These are phyloP conservation scores for Ramalina peruviana DNA, from an alignment of 495 filamentous ascomycete species.

Conservation along the genomic window DNA sequence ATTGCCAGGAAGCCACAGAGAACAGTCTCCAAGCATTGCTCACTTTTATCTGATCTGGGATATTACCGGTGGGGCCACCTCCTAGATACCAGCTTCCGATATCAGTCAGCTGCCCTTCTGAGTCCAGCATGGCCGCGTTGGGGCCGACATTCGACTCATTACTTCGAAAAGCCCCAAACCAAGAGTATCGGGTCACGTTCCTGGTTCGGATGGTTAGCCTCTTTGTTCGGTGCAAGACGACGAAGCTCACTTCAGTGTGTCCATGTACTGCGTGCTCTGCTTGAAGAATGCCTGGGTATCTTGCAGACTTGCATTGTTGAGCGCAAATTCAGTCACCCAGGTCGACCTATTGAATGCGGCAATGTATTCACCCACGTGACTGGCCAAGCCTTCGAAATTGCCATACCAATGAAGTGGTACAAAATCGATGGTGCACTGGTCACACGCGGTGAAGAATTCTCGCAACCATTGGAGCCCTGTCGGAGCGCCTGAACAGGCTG, in stretches of 20 bases:
- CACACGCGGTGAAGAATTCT: conserved; percentile 41
- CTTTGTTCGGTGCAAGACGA: conserved; percentile 2
- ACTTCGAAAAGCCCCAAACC: conserved; percentile 60
- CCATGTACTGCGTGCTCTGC: conserved; percentile 12
- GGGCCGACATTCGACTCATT: conserved; percentile 45
- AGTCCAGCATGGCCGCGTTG: conserved; percentile 27
- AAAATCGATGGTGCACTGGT: conserved; percentile 53
- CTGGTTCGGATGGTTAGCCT: conserved; percentile 21
- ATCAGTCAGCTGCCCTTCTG: conserved; percentile 27
- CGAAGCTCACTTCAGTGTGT: conserved; percentile 6
- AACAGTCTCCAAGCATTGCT: too few species aligned
- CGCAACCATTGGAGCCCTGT: conserved; percentile 49
- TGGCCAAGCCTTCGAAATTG: conserved; percentile 57
- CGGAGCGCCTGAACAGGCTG: conserved; percentile 40
- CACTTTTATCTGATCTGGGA: not conserved
- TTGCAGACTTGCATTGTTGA: conserved; percentile 29
- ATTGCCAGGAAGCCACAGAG: too few species aligned
- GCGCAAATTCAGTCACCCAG: conserved; percentile 64
- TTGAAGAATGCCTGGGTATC: conserved; percentile 33
- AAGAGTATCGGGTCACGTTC: conserved; percentile 58
- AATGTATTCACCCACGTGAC: conserved; percentile 52
- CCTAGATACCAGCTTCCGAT: conserved; percentile 8
- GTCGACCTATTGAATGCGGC: conserved; percentile 35
- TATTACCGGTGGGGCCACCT: conserved; percentile 1
- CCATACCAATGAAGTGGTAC: conserved; percentile 69